A percentile compares a stretch with the other conserved stretches of the same genome.
These are phyloP conservation scores for Acanthamoeba sp. DNA, from an alignment of 208 protist genomes.

Conservation along the genomic window DNA sequence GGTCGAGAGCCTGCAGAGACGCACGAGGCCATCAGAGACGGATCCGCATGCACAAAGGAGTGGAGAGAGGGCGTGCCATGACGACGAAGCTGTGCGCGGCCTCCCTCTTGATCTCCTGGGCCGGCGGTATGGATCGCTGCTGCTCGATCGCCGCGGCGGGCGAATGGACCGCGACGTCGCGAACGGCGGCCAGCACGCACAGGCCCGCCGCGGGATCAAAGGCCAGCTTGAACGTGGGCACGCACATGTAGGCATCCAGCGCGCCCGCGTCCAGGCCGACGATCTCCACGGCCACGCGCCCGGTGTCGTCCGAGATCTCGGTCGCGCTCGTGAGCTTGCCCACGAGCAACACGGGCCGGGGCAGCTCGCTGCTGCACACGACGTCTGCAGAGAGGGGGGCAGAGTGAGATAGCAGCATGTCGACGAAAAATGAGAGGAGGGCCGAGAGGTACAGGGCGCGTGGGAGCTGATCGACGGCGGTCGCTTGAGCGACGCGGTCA, in stretches of 20 bases:
- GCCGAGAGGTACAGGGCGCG: neutral
- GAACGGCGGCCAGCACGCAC: neutral
- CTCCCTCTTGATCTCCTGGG: neutral
- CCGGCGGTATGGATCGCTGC: neutral
- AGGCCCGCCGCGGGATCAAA: neutral
- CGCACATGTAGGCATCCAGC: neutral
- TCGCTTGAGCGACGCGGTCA: neutral
- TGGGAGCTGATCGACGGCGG: neutral
- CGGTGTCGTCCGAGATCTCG: conserved; percentile 15
- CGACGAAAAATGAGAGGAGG: neutral
- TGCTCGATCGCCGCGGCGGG: neutral
- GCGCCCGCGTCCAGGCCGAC: neutral
- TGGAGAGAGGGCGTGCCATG: neutral
- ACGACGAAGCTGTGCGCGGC: neutral
- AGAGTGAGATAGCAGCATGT: neutral
- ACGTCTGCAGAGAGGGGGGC: neutral
- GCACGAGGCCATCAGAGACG: no score
- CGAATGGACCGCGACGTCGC: neutral
- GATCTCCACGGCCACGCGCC: neutral
- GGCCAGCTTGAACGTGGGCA: neutral
- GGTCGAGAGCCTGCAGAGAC: neutral
- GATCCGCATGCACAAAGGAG: no score
- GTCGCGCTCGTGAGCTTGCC: conserved; percentile 3
- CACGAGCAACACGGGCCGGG: neutral
- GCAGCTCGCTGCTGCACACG: neutral